phyloP scores from a whole-genome alignment of 768 basidiomycete species.

The Lactarius vividus region DNA sequence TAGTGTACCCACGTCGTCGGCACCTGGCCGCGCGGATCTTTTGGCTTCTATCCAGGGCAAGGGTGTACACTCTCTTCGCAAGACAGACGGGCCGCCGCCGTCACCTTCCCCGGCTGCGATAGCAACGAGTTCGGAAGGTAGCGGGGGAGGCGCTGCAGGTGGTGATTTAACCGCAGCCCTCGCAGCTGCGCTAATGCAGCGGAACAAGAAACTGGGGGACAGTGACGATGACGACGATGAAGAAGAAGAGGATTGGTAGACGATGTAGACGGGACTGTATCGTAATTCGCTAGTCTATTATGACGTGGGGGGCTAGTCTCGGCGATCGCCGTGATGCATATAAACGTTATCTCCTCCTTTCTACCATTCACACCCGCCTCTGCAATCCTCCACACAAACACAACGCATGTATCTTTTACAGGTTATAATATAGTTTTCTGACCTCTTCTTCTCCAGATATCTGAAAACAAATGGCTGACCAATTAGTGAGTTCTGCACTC shows the following conservation, averaged over 20 bases:
- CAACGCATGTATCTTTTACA: neutral
- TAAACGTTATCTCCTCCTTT: neutral
- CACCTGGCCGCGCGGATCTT: constrained; percentile 61
- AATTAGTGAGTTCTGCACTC: constrained; percentile 42
- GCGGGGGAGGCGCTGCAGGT: constrained; percentile 46
- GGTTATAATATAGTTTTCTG: neutral
- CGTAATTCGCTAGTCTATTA: neutral
- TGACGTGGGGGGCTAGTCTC: neutral
- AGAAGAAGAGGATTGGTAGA: constrained; percentile 35
- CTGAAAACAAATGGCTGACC: constrained; percentile 47
- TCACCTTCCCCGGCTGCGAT: constrained; percentile 32
- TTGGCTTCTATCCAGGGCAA: constrained; percentile 82
- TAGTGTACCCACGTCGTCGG: constrained; percentile 42
- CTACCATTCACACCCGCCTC: neutral
- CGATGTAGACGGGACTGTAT: neutral
- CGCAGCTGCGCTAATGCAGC: constrained; percentile 75
- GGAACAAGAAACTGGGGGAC: constrained; percentile 87
- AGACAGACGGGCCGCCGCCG: constrained; percentile 41
- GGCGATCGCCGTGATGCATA: constrained; percentile 23
- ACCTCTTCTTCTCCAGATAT: constrained; percentile 11
- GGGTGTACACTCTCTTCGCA: constrained; percentile 67
- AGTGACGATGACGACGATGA: constrained; percentile 43
- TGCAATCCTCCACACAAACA: neutral
- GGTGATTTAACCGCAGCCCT: constrained; percentile 79
- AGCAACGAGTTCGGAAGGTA: constrained; percentile 36